Base-by-base conservation (phyloP, 805 yeast species). In the Priceomyces medius region DNA sequence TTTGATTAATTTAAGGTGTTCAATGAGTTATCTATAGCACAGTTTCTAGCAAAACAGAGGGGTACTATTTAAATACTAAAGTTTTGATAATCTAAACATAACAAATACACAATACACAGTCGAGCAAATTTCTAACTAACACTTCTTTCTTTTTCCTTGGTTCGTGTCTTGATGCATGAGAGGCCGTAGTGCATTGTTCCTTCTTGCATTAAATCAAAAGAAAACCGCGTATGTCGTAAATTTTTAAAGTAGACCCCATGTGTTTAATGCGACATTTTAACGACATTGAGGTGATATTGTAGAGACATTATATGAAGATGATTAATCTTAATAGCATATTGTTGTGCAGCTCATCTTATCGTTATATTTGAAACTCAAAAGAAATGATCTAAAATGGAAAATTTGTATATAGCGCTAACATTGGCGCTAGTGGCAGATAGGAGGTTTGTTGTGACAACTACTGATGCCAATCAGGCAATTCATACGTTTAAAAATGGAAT, bases 391-490 rank as follows among this genome's bases (percentile, higher is more conserved):
- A 26, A 26, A n/a, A 58, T 58, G 63, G 45, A 54, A 14, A 48
- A 48, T 28, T 10, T 59, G 18, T 43, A 44, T 18, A 47, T 54
- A 16, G 56, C 61, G 6, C 31, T 54, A 8, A 45, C 60, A 3
- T 41, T 58, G 21, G 46, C 55, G 8, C 37, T 59, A 17, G 39
- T 53, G 10, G 50, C 48, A 5, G 43, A 46, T 18, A 48, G 44
- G 27, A 41, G 56, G 17, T 49, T 56, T 42, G 59, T 50, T 8
- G 24, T 56, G 3, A 39, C 48, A 16, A 47, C 58, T 2, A 38
- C 42, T 27, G 43, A 51, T 26, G 36, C 43, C 9, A 38, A 31
- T 14, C 16, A 33, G 4, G 7, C 45, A 6, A 40, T 38, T 4
- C 12, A 19, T 10, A 21, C 20, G 2, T 47, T 53, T 17, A 13